Conservation (phyloP, 2,329 filamentous ascomycete genomes). For the Trichophyton rubrum region DNA sequence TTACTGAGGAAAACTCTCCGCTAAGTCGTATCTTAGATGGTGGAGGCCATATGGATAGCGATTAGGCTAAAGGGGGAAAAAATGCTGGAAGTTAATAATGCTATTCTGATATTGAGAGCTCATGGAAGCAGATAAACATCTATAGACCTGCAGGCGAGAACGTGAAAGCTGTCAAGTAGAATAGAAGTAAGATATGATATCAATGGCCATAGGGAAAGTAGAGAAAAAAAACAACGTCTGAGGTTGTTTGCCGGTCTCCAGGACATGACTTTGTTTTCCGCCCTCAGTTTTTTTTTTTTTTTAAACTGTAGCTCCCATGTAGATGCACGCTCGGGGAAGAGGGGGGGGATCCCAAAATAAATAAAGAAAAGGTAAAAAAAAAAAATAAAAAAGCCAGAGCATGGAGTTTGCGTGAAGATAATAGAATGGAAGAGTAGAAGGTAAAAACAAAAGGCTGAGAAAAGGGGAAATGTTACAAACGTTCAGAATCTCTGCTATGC, state of each 20-base stretch:
- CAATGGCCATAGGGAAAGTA: not conserved
- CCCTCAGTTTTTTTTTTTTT: not conserved
- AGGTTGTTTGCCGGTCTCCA: slow-evolving; percentile 3
- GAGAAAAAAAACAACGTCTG: not conserved
- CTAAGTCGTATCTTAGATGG: too few species aligned
- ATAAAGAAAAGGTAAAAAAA: not conserved
- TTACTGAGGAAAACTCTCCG: too few species aligned
- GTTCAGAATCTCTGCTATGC: slow-evolving; percentile 5
- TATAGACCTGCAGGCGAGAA: not conserved
- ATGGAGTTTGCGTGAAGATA: not conserved
- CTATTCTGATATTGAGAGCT: not conserved
- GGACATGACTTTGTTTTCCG: not conserved
- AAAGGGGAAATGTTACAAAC: too few species aligned
- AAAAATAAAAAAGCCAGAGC: not conserved
- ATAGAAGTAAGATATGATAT: not conserved
- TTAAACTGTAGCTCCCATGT: slow-evolving; percentile 2
- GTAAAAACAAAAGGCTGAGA: not conserved
- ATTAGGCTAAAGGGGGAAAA: too few species aligned
- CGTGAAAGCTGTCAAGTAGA: not conserved
- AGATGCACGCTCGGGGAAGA: slow-evolving; percentile 3
- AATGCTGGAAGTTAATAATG: not conserved
- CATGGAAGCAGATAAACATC: not conserved
- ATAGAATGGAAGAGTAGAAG: not conserved
- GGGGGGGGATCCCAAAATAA: not conserved
- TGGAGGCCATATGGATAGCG: too few species aligned